Percentiles rank a stretch among this genome's conserved stretches.
Evolutionary conservation across 306 rosid genomes (phyloP).

Genomic region (Dalbergia cultrata): DNA sequence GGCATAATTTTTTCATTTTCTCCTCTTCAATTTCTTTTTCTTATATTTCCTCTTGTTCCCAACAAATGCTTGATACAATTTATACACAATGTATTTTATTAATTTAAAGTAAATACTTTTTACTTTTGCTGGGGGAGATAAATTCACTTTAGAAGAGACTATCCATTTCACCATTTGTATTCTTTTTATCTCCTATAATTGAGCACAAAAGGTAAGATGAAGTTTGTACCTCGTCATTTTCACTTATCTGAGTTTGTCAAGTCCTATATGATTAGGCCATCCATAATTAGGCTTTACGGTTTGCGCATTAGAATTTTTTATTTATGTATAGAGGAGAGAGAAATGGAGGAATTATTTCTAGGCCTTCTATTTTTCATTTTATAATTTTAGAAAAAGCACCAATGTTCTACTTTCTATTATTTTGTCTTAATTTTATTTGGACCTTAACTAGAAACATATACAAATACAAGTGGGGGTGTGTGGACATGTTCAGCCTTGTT

Average conservation of each 20-base stretch:
- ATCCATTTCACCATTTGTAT: background rate
- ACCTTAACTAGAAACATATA: background rate
- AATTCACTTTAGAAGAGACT: too few relatives aligned
- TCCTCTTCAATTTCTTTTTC: too few relatives aligned
- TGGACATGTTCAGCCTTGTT: conserved; percentile 11
- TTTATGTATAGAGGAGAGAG: conserved; percentile 1
- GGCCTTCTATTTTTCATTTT: background rate
- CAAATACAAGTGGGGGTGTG: background rate
- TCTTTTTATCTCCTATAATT: background rate
- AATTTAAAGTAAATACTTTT: too few relatives aligned
- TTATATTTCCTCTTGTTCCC: too few relatives aligned
- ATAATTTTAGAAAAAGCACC: background rate
- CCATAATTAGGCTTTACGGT: conserved; percentile 24
- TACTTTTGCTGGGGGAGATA: too few relatives aligned
- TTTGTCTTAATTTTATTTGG: background rate
- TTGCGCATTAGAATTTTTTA: background rate
- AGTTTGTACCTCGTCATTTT: background rate
- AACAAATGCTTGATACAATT: too few relatives aligned
- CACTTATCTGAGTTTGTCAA: background rate
- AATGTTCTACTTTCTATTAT: background rate
- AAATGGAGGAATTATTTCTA: background rate
- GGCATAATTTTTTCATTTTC: too few relatives aligned
- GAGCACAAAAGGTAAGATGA: background rate
- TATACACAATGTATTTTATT: too few relatives aligned
- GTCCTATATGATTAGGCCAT: background rate